Evolutionary conservation across 192 early-diverging fungal species (phyloP).

Genomic region (Geranomyces michiganensis): DNA sequence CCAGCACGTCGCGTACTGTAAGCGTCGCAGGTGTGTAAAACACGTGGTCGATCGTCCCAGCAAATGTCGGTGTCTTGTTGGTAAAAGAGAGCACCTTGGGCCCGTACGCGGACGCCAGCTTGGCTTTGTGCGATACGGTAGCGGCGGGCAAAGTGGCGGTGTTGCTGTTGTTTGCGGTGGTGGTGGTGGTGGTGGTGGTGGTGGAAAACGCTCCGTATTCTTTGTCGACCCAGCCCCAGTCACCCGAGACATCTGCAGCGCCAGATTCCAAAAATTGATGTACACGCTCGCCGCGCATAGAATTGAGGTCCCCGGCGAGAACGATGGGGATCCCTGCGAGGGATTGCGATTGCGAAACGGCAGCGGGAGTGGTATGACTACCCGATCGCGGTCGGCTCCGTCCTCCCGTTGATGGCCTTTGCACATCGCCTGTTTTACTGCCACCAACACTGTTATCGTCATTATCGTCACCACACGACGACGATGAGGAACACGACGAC

Average conservation of each 20-base stretch:
- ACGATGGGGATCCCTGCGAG: constrained; percentile 43
- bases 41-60: constrained; percentile 53
- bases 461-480: neutral
- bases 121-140: constrained; percentile 11
- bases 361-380: neutral
- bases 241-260: constrained; percentile 12
- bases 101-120: constrained; percentile 39
- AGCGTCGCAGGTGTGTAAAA: constrained; percentile 45
- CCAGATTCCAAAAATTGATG: constrained; percentile 51
- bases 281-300: constrained; percentile 45
- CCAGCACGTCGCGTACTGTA: constrained; percentile 47
- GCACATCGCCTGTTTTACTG: no score
- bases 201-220: constrained; percentile 13
- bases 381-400: neutral
- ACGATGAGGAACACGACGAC: no score
- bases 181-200: neutral
- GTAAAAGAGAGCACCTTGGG: constrained; percentile 35
- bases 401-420: no score
- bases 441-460: neutral
- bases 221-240: constrained; percentile 12
- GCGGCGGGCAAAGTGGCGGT: neutral
- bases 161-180: no score
- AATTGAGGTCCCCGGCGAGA: constrained; percentile 52
- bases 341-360: neutral
- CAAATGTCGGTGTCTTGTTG: constrained; percentile 50